Evolutionary conservation across 2,329 filamentous ascomycete species (phyloP), one percentile per base, ranked within the genome.

Genomic region (Ceratocystis cubensis): DNA sequence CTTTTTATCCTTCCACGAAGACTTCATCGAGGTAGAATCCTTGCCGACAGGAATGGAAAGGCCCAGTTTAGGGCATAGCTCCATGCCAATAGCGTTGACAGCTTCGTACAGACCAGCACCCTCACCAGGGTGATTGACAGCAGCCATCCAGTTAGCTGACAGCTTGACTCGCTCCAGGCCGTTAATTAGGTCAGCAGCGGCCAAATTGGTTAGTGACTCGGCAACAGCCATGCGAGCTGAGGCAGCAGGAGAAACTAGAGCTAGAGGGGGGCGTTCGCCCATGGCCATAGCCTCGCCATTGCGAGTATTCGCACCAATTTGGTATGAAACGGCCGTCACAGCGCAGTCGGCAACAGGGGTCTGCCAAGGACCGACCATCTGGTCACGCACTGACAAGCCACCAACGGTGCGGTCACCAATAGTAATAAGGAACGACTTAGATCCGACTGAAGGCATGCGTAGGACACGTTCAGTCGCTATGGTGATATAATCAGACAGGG

Each of bases 1-100:
- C 66, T 82, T 78, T 69, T 80, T 79, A 70, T 93, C 88, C 73
- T 85, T 88, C 94, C 94, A 97, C 66, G 91, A 91, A 72, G 95
- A 93, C 80, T 96, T 96, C 94, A 99, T 97, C 2, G 92, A 96
- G 76, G 95, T 96, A 0, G 93, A 97, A 75, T 99, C 94, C 77
- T 99, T 97, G 66, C 94, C 94, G 7, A 97, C 94, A 3, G 94
- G 94, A 68, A 99, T 97, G 67, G 88, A 91, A 69, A 99, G 85
- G 44, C 89, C 91, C n/a, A 97, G 81, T 71, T 88, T 82, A 1
- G 91, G 91, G 76, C 94, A 99, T 7, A 99, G 80, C 61, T 96
- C 88, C 84, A 96, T 88, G 62, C 92, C 92, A 67, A 96, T 91
- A 8, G 93, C 91, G 74, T 96, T 84, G 1, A 96, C 94, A 37